Evolutionary conservation across 2,329 filamentous ascomycete genomes (phyloP).

Genomic region (Conoideocrella luteorostrata): DNA sequence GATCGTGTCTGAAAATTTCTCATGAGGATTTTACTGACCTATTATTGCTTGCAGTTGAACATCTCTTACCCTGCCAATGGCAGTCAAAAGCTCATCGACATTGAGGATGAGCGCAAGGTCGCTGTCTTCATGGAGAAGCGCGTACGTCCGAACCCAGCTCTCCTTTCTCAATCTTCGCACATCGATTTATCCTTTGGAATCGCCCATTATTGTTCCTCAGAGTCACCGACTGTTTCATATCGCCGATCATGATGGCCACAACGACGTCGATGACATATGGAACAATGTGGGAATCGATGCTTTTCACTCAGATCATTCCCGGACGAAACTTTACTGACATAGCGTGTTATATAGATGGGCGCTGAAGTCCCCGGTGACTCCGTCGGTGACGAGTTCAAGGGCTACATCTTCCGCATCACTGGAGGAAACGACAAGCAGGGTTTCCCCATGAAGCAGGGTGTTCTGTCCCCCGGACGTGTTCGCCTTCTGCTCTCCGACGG

Average conservation of each 20-base stretch:
- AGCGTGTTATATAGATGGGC: conserved; percentile 58
- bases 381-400: conserved; percentile 99
- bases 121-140: conserved; percentile 98
- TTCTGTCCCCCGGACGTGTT: conserved; percentile 98
- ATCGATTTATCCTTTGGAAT: not conserved
- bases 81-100: conserved; percentile 98
- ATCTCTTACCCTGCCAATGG: conserved; percentile 93
- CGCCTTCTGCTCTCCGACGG: conserved; percentile 90
- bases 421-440: conserved; percentile 99
- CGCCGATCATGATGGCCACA: too few species aligned
- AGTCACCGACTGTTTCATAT: too few species aligned
- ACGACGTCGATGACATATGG: conserved; percentile 3
- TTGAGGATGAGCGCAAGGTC: conserved; percentile 99
- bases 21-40: conserved; percentile 24
- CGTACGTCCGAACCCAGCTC: conserved; percentile 47
- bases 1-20: not conserved
- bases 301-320: not conserved
- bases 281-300: not conserved
- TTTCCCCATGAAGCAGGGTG: conserved; percentile 99
- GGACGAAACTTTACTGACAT: conserved; percentile 25
- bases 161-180: not conserved
- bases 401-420: conserved; percentile 99
- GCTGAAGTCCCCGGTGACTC: conserved; percentile 88
- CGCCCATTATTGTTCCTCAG: too few species aligned
- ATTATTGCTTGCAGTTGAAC: conserved; percentile 45